Base-by-base conservation (phyloP, 306 rosid species). In the Glycine latifolia region DNA sequence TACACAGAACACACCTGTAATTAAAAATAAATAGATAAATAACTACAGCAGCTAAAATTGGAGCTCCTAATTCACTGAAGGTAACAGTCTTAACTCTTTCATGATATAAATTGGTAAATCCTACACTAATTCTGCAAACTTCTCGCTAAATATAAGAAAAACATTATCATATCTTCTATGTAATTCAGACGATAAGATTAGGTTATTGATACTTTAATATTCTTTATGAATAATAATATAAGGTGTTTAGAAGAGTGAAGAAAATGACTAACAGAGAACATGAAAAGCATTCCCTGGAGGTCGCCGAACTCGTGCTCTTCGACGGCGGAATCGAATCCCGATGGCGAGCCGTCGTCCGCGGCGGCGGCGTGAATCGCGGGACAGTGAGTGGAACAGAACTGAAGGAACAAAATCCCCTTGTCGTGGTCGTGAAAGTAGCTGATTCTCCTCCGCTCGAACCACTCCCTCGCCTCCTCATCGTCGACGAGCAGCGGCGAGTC, bases 281-380 rank as follows among this genome's bases (percentile, higher is more conserved):
- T 92, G 89, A 92, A 90, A 39, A 95, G 92, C 94, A 93, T 80
- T 83, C 92, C 99, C 87, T 89, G 94, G 43, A 89, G 94, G 79
- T 92, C 97, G 14, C 92, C 88, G 60, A 83, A 90, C 62, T 91
- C 94, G 46, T 85, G 89, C 79, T 95, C 94, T 75, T 91, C 92
- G 10, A 82, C 60, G 2, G 35, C 90, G 39, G 95, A 85, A 72
- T 88, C 97, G 7, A 82, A 92, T 73, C 89, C 89, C 6, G 84
- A 67, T 13, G 87, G 2, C 79, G 63, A 6, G 41, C 7, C 1
- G 47, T 5, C 43, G n/a, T 87, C 92, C 26, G 48, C 17, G 26
- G 60, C 74, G 41, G 83, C 81, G 41, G 83, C 81, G 6, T 48
- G 78, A 73, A 71, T 31, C 26, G 85, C 79, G 10, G 87, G 79